These are phyloP conservation scores for Boletellus dicymbophilus DNA, from an alignment of 1,284 basidiomycete species.

Conservation along the genomic window DNA sequence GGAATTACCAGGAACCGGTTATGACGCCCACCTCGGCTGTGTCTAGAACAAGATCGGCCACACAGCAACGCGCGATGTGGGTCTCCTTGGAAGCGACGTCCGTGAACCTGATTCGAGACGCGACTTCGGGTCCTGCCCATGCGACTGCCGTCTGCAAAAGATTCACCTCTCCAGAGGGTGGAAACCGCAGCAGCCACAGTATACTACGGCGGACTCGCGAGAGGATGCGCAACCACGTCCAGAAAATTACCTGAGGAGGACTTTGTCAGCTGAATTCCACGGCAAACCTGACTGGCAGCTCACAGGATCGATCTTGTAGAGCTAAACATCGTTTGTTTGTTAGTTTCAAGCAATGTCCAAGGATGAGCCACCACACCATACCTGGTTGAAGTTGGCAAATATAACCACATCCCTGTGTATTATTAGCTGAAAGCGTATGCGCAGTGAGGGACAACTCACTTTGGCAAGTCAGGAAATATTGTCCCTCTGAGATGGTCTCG, in stretches of 20 bases:
- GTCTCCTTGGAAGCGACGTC: slow-evolving; percentile 56
- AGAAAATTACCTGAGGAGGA: slow-evolving; percentile 45
- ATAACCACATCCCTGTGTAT: slow-evolving; percentile 46
- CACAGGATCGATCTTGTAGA: slow-evolving; percentile 59
- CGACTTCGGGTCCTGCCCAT: slow-evolving; percentile 58
- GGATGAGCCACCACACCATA: slow-evolving; percentile 23
- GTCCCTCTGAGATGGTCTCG: slow-evolving; percentile 45
- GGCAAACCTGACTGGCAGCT: slow-evolving; percentile 8
- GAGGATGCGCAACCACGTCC: slow-evolving; percentile 58
- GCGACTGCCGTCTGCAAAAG: slow-evolving; percentile 47
- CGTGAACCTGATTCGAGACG: slow-evolving; percentile 56
- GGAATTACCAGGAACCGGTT: background rate
- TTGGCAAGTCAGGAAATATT: slow-evolving; percentile 50
- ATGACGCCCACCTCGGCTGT: slow-evolving; percentile 49
- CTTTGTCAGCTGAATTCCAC: slow-evolving; percentile 4
- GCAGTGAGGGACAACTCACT: slow-evolving; percentile 32
- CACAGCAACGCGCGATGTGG: slow-evolving; percentile 54
- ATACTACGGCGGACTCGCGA: slow-evolving; percentile 52
- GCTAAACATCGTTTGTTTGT: slow-evolving; percentile 30
- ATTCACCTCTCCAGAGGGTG: slow-evolving; percentile 54
- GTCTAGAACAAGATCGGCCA: slow-evolving; percentile 64
- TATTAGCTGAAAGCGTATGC: background rate
- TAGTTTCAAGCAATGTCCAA: slow-evolving; percentile 14
- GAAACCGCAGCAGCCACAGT: slow-evolving; percentile 65
- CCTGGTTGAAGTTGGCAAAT: slow-evolving; percentile 68